phyloP scores from a whole-genome alignment of 1,284 basidiomycete genomes.

The Ustilago lituana region DNA sequence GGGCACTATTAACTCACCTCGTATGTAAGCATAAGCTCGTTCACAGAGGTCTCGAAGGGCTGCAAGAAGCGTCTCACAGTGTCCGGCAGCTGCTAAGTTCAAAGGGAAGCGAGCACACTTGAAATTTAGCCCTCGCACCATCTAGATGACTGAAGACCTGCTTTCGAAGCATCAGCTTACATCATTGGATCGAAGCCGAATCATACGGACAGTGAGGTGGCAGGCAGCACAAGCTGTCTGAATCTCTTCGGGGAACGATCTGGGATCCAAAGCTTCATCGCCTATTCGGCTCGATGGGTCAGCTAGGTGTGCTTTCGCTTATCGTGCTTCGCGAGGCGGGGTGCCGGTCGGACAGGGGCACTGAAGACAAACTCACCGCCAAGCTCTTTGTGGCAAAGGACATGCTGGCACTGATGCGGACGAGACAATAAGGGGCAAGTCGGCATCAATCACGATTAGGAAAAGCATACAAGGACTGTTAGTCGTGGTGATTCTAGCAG shows the following conservation, averaged over 20 bases:
- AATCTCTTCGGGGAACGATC: constrained; percentile 3
- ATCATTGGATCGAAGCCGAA: constrained; percentile 8
- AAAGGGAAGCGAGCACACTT: too few species aligned
- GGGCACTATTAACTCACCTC: constrained; percentile 11
- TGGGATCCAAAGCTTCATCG: neutral
- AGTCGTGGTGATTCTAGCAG: too few species aligned
- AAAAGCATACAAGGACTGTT: too few species aligned
- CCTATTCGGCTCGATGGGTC: neutral
- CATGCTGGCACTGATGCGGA: constrained; percentile 26
- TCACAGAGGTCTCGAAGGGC: constrained; percentile 17
- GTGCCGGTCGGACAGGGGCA: too few species aligned
- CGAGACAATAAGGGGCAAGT: neutral
- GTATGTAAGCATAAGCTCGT: constrained; percentile 3
- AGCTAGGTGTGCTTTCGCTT: too few species aligned
- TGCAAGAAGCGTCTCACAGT: constrained; percentile 9
- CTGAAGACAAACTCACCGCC: constrained; percentile 1
- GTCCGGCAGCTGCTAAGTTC: constrained; percentile 10
- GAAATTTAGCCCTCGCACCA: too few species aligned
- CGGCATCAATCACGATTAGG: too few species aligned
- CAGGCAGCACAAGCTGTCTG: constrained; percentile 18
- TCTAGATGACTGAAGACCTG: neutral
- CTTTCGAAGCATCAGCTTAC: neutral
- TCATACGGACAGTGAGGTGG: neutral
- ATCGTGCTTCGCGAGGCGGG: too few species aligned
- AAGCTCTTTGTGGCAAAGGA: constrained; percentile 39